A percentile compares a stretch with the other conserved stretches of the same genome.
These are phyloP conservation scores for Lepiota venenata DNA, from an alignment of 768 basidiomycete species.

Conservation along the genomic window DNA sequence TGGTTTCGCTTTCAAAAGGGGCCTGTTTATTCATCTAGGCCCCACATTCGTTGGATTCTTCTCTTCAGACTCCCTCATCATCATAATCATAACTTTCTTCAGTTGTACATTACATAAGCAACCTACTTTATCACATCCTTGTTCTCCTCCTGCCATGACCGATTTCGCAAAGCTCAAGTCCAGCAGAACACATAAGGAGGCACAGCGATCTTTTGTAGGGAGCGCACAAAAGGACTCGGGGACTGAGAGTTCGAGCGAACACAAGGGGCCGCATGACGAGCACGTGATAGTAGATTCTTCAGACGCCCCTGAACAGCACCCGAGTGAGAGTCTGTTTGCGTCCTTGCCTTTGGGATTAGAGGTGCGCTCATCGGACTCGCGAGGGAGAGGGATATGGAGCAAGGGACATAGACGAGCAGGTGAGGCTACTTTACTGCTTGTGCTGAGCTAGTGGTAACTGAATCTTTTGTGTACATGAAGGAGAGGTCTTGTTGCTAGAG, in stretches of 20 bases:
- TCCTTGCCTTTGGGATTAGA: constrained; percentile 21
- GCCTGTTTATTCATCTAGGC: neutral
- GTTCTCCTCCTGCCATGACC: constrained; percentile 24
- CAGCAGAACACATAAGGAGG: constrained; percentile 20
- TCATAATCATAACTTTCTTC: too few relatives aligned
- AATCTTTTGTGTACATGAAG: constrained; percentile 33
- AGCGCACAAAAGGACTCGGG: neutral
- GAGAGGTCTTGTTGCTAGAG: constrained; percentile 51
- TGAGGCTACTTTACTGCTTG: constrained; percentile 3
- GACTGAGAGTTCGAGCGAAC: neutral
- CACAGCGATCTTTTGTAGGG: constrained; percentile 27
- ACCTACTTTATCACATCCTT: neutral
- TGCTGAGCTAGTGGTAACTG: too few relatives aligned
- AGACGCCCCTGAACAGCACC: neutral
- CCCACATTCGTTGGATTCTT: neutral
- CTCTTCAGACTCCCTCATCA: neutral
- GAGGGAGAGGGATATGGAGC: constrained; percentile 24
- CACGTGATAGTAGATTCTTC: constrained; percentile 11
- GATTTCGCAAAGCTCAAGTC: constrained; percentile 31
- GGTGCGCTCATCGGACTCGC: constrained; percentile 12
- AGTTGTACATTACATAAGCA: too few relatives aligned
- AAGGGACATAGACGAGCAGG: constrained; percentile 18
- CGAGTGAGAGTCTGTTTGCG: constrained; percentile 12
- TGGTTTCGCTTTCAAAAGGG: too few relatives aligned
- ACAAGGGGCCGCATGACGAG: neutral